A percentile compares a stretch with the other conserved stretches of the same genome.
These are phyloP conservation scores for Physocladia obscura DNA, from an alignment of 192 early-diverging fungal genomes.

Conservation along the genomic window DNA sequence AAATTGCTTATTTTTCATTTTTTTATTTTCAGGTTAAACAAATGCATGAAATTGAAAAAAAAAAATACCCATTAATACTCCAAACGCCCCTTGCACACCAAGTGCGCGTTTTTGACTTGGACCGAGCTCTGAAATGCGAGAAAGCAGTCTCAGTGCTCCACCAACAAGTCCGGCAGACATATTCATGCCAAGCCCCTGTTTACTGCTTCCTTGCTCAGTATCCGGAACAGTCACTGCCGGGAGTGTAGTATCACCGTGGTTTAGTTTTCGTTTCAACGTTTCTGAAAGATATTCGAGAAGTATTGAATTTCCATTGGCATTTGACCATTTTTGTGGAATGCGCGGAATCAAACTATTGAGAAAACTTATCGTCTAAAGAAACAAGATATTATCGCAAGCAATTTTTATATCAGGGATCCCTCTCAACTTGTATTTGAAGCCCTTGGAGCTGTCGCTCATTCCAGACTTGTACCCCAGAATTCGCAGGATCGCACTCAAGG, in stretches of 20 bases:
- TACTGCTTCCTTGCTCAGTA: background rate
- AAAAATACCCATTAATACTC: constrained; percentile 33
- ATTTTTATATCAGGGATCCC: background rate
- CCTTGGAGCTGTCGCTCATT: constrained; percentile 33
- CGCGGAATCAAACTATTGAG: constrained; percentile 31
- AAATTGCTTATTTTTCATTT: too few relatives aligned
- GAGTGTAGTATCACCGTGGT: background rate
- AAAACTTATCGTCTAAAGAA: constrained; percentile 25
- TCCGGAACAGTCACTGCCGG: background rate
- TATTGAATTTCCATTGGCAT: constrained; percentile 19
- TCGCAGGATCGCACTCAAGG: constrained; percentile 16
- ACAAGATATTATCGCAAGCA: background rate
- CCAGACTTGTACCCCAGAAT: constrained; percentile 31
- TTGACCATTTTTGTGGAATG: constrained; percentile 27
- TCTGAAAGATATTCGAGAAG: constrained; percentile 33
- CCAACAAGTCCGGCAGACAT: constrained; percentile 30
- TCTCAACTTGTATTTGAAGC: constrained; percentile 34
- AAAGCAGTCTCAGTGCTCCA: constrained; percentile 29
- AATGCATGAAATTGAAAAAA: background rate
- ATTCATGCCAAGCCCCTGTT: background rate
- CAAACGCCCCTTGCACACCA: constrained; percentile 35
- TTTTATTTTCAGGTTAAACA: background rate
- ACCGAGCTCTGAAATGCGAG: constrained; percentile 31
- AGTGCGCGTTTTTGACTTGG: constrained; percentile 24
- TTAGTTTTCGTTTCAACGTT: background rate